phyloP scores from a whole-genome alignment of 768 basidiomycete genomes.

The Plicaturopsis crispa region DNA sequence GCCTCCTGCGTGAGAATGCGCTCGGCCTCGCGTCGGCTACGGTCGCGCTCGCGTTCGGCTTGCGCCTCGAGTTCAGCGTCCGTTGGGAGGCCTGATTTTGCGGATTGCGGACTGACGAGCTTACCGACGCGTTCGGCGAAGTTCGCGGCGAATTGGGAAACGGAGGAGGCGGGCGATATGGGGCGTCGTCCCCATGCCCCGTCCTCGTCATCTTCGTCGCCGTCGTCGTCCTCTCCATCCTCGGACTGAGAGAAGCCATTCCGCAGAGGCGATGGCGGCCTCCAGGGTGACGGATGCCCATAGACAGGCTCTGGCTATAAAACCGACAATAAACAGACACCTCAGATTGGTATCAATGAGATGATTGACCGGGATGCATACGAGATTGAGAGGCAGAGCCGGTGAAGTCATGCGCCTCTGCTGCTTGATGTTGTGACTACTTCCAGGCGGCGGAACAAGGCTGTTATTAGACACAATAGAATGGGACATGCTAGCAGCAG shows the following conservation, averaged over 20 bases:
- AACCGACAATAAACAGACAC: conserved; percentile 4
- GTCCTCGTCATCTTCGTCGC: conserved; percentile 28
- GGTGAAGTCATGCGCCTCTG: conserved; percentile 31
- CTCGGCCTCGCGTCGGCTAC: conserved; percentile 71
- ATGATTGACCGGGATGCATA: conserved; percentile 15
- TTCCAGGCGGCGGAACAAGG: conserved; percentile 18
- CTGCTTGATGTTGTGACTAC: too few species aligned
- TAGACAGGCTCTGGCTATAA: conserved; percentile 37
- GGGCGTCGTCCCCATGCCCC: conserved; percentile 31
- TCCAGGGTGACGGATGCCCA: conserved; percentile 17
- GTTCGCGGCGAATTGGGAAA: conserved; percentile 65
- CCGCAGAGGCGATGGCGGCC: conserved; percentile 69
- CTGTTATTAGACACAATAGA: conserved; percentile 17
- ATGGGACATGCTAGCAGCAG: too few species aligned
- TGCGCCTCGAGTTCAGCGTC: conserved; percentile 81
- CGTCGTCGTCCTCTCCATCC: conserved; percentile 32
- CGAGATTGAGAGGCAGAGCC: conserved; percentile 31
- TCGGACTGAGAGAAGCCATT: conserved; percentile 54
- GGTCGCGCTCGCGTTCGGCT: conserved; percentile 69
- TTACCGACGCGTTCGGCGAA: conserved; percentile 70
- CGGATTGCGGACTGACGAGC: conserved; percentile 35
- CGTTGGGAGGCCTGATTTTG: conserved; percentile 31
- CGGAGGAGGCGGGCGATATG: conserved; percentile 61
- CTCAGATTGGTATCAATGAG: not conserved
- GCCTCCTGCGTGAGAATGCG: conserved; percentile 67